phyloP scores from a whole-genome alignment of 2,329 filamentous ascomycete species.

The Mycosphaerella sp. region DNA sequence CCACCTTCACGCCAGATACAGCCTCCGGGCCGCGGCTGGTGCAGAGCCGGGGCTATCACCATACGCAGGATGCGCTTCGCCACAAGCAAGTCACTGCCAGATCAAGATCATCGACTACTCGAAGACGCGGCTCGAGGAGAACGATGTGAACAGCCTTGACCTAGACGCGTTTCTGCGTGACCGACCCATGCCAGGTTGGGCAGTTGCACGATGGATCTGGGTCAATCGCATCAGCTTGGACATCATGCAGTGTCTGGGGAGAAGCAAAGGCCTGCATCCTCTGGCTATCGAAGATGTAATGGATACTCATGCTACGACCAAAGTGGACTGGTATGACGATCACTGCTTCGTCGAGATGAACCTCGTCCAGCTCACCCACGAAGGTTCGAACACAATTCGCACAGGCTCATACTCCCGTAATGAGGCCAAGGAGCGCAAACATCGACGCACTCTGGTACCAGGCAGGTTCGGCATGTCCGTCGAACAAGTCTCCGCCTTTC shows the following conservation, averaged over 20 bases:
- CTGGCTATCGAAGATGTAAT: conserved; percentile 84
- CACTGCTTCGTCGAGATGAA: conserved; percentile 41
- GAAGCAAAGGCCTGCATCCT: conserved; percentile 69
- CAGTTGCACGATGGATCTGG: conserved; percentile 83
- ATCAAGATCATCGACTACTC: conserved; percentile 86
- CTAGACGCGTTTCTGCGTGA: conserved; percentile 62
- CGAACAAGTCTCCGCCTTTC: conserved; percentile 85
- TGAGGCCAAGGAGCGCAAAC: conserved; percentile 7
- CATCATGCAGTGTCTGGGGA: conserved; percentile 72
- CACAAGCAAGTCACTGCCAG: conserved; percentile 47
- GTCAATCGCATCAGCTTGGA: conserved; percentile 90
- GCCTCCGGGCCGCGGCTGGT: conserved; percentile 15
- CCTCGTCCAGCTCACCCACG: conserved; percentile 64
- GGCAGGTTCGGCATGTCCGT: conserved; percentile 52
- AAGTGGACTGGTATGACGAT: conserved; percentile 75
- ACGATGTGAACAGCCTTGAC: conserved; percentile 62
- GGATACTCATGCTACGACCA: conserved; percentile 75
- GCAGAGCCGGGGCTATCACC: conserved; percentile 26
- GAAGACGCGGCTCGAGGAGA: conserved; percentile 53
- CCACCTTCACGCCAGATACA: conserved; percentile 3
- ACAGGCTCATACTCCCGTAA: conserved; percentile 9
- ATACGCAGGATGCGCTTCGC: conserved; percentile 14
- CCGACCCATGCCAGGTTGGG: conserved; percentile 61
- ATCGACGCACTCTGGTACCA: conserved; percentile 17
- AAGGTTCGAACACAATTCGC: conserved; percentile 45